Percentiles rank a stretch among this genome's conserved stretches.
These are phyloP conservation scores for Eucalyptus sideroxylon DNA, from an alignment of 345 rosid species.

Conservation along the genomic window DNA sequence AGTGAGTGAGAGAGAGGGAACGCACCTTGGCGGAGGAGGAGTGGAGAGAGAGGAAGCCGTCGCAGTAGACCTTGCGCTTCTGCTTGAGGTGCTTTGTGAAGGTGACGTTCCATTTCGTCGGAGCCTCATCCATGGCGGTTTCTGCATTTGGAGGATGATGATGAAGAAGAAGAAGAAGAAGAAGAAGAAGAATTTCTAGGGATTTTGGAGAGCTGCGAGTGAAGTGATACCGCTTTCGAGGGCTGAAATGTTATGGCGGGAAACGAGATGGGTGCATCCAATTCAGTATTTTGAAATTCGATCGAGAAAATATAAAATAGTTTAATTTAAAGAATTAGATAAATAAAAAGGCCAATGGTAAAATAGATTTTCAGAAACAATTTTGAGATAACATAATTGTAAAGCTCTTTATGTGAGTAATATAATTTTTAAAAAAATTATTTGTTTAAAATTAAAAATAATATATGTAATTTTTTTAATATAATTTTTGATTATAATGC, in stretches of 20 bases:
- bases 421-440: fast-evolving
- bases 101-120: slow-evolving; percentile 59
- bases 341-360: too few species aligned
- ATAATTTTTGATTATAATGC: too few species aligned
- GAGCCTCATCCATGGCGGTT: not conserved
- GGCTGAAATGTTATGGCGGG: too few species aligned
- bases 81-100: slow-evolving; percentile 80
- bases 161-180: not conserved
- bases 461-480: too few species aligned
- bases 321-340: too few species aligned
- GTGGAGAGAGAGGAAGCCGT: slow-evolving; percentile 57
- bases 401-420: too few species aligned
- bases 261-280: too few species aligned
- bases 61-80: slow-evolving; percentile 73
- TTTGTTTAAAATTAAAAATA: too few species aligned
- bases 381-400: too few species aligned
- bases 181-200: not conserved
- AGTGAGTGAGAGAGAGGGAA: not conserved
- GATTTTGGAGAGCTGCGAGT: not conserved
- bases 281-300: too few species aligned
- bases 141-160: not conserved
- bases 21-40: slow-evolving; percentile 42
- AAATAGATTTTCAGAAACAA: too few species aligned
- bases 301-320: too few species aligned
- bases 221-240: not conserved